Conservation (phyloP, 2,329 filamentous ascomycete genomes). For the Cordyceps tenuipes region DNA sequence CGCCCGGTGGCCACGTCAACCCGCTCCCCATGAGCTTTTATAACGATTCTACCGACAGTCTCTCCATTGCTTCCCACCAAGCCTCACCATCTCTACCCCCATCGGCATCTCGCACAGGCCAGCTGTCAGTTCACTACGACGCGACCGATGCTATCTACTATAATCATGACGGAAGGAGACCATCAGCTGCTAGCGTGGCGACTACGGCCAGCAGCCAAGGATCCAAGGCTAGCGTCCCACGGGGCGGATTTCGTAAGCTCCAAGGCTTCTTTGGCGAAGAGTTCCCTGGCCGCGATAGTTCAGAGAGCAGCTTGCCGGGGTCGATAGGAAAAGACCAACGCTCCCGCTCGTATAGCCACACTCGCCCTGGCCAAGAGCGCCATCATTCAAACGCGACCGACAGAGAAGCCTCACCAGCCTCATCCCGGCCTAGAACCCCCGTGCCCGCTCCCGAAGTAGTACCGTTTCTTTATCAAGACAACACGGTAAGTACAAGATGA, state of each 20-base stretch:
- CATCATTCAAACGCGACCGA: conserved; percentile 74
- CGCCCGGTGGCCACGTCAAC: conserved; percentile 22
- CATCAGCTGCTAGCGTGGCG: conserved; percentile 73
- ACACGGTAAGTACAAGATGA: conserved; percentile 44
- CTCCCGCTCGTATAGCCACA: conserved; percentile 54
- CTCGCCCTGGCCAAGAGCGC: conserved; percentile 57
- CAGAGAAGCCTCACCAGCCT: conserved; percentile 65
- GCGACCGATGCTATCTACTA: conserved; percentile 53
- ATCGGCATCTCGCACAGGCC: conserved; percentile 21
- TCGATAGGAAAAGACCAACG: conserved; percentile 50
- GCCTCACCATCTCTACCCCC: conserved; percentile 64
- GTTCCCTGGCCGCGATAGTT: conserved; percentile 64
- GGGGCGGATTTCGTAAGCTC: conserved; percentile 71
- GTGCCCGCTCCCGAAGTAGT: conserved; percentile 87
- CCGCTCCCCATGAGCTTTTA: conserved; percentile 53
- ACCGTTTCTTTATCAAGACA: conserved; percentile 91
- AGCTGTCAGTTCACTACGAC: conserved; percentile 43
- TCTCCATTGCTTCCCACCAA: conserved; percentile 54
- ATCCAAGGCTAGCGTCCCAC: conserved; percentile 63
- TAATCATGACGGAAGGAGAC: conserved; percentile 64
- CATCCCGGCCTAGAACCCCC: conserved; percentile 74
- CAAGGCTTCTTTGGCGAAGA: conserved; percentile 93
- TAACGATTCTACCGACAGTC: conserved; percentile 66
- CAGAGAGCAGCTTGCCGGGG: conserved; percentile 57
- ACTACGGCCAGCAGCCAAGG: conserved; percentile 78